A percentile compares a stretch with the other conserved stretches of the same genome.
Evolutionary conservation across 352 stramenopile genomes (phyloP).

Genomic region (Phytophthora podocarpi): DNA sequence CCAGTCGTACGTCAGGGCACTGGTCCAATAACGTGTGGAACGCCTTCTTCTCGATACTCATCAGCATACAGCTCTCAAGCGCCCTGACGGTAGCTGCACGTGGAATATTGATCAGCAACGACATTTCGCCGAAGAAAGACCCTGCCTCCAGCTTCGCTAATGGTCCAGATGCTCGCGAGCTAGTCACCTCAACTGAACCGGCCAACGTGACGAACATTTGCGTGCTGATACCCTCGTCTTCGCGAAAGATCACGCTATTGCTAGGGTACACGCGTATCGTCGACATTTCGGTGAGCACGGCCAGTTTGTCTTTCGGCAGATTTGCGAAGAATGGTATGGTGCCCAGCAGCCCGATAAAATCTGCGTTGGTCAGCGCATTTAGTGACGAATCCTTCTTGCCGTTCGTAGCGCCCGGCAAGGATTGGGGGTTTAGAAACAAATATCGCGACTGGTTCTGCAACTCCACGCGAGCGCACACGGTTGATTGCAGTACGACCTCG

Average conservation of each 20-base stretch:
- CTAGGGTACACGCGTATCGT: constrained; percentile 78
- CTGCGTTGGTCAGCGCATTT: constrained; percentile 70
- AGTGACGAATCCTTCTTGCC: constrained; percentile 39
- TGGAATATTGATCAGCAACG: constrained; percentile 79
- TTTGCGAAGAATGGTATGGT: constrained; percentile 78
- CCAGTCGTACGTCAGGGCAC: constrained; percentile 54
- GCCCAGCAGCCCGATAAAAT: constrained; percentile 62
- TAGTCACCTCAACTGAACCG: constrained; percentile 67
- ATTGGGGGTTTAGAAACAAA: constrained; percentile 27
- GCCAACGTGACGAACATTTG: constrained; percentile 84
- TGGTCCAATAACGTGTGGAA: constrained; percentile 72
- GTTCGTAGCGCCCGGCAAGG: not conserved
- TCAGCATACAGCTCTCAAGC: constrained; percentile 75
- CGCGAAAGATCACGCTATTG: constrained; percentile 70
- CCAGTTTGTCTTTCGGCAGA: constrained; percentile 64
- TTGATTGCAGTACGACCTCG: constrained; percentile 70
- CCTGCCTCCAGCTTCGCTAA: constrained; percentile 69
- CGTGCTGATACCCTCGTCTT: constrained; percentile 79
- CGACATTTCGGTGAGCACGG: constrained; percentile 69
- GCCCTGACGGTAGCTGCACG: constrained; percentile 71
- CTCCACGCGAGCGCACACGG: constrained; percentile 52
- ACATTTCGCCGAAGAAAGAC: constrained; percentile 86
- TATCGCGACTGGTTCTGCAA: constrained; percentile 51
- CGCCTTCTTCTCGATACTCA: constrained; percentile 79
- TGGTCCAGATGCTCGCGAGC: constrained; percentile 43